These are phyloP conservation scores for Didymellaceae sp. DNA, from an alignment of 2,329 filamentous ascomycete genomes.

Conservation along the genomic window DNA sequence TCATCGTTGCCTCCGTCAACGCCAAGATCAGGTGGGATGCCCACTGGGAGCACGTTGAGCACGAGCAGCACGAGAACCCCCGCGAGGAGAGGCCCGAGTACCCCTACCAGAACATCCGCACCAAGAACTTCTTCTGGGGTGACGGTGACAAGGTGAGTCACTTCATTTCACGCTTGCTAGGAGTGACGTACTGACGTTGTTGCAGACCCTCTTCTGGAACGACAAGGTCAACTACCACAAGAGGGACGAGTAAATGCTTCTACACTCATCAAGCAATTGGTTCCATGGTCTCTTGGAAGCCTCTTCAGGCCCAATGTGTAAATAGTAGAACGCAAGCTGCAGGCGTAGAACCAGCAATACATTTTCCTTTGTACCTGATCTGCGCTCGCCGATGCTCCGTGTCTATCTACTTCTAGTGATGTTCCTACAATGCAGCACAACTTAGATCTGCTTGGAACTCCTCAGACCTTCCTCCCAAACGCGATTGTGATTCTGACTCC, in stretches of 20 bases:
- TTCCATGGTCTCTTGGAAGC: conserved; percentile 10
- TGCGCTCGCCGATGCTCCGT: conserved; percentile 1
- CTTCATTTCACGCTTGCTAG: background rate
- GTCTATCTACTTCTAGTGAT: conserved; percentile 2
- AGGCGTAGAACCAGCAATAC: conserved; percentile 36
- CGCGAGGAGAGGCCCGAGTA: conserved; percentile 93
- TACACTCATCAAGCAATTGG: conserved; percentile 10
- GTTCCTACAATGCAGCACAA: background rate
- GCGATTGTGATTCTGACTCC: conserved; percentile 46
- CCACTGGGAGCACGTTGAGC: conserved; percentile 95
- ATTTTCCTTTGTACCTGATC: conserved; percentile 39
- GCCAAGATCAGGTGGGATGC: conserved; percentile 91
- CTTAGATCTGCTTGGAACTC: conserved; percentile 17
- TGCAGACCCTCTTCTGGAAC: conserved; percentile 77
- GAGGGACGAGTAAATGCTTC: conserved; percentile 67
- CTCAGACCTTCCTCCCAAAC: conserved; percentile 42
- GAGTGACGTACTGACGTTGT: background rate
- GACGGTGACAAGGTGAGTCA: conserved; percentile 86
- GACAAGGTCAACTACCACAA: conserved; percentile 95
- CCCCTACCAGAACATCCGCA: conserved; percentile 95
- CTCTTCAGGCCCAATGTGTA: conserved; percentile 29
- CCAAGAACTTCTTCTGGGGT: conserved; percentile 95
- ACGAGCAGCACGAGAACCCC: conserved; percentile 68
- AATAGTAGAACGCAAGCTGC: conserved; percentile 34
- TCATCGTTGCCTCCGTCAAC: conserved; percentile 77